Evolutionary conservation across 345 rosid genomes (phyloP).

Genomic region (Salix viminalis): DNA sequence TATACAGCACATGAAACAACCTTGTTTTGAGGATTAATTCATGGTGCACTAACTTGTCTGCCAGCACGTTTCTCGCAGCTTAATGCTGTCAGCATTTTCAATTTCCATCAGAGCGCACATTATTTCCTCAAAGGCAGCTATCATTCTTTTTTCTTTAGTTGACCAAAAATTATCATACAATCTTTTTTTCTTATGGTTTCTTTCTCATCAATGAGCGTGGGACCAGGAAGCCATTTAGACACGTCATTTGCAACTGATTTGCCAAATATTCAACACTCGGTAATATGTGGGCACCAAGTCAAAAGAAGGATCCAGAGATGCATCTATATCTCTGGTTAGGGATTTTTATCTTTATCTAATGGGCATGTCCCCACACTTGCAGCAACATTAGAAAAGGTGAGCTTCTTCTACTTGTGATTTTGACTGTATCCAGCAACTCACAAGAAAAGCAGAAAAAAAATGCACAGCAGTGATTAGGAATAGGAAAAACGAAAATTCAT

Average conservation of each 20-base stretch:
- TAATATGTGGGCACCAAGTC: no score
- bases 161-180: neutral
- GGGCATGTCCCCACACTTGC: neutral
- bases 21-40: neutral
- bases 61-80: neutral
- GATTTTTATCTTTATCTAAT: neutral
- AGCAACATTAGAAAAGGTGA: neutral
- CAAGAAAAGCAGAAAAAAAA: neutral
- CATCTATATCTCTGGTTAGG: neutral
- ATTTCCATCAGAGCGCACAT: neutral
- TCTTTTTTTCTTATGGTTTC: neutral
- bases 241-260: neutral
- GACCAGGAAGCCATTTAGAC: neutral
- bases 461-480: no score
- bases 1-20: neutral
- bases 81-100: neutral
- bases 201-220: no score
- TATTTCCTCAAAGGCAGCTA: neutral
- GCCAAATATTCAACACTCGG: neutral
- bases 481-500: neutral
- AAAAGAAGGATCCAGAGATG: neutral
- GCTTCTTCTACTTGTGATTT: neutral
- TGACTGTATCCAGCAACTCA: neutral
- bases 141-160: neutral
- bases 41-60: neutral